Base-by-base conservation (phyloP, 352 stramenopile genomes). In the Elongisporangium anandrum region DNA sequence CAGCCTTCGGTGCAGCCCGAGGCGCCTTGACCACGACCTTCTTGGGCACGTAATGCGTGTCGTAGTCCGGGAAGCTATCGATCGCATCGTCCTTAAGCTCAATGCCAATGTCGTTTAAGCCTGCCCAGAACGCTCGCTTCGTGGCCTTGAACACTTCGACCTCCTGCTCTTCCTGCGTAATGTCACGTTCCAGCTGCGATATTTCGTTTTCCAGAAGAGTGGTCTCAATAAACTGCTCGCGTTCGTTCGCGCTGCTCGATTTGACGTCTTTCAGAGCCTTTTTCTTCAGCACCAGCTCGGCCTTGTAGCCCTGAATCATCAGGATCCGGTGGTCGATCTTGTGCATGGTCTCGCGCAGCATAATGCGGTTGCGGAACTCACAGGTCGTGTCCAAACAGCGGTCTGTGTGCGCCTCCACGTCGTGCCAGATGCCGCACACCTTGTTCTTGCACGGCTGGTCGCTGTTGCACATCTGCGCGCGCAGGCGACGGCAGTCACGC, bases 321-420 rank as follows among this genome's bases (percentile, higher is more conserved):
- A 83, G 63, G 52, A 83, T 75, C 60, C 80, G 80, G 60, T 85
- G 74, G 20, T 90, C 74, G 26, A 90, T 72, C 61, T 87, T 88
- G 74, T 90, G 78, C 77, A 87, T 85, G 24, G 77, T 90, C 54
- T 90, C 80, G 16, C 80, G 77, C 12, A 87, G 64, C 68, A 90
- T 75, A 39, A 90, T 79, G 49, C 80, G 80, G 62, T 79, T 85
- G 50, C 80, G 81, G 54, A 90, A 85, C 70, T 90, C 80, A 56
- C 80, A 90, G 34, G 85, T 68, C 19, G 64, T 54, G 69, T 90
- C 87, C 59, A 75, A 63, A 54, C 80, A 90, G n/a, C 70, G 74
- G 57, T 87, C 80, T 2, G 69, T 87, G 62, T 90, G 77, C 9
- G 79, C 77, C 52, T 90, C 80, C 0, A 90, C 80, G 23, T 90